A percentile compares a stretch with the other conserved stretches of the same genome.
Evolutionary conservation across 495 filamentous ascomycete species (phyloP).

Genomic region (Pyrenula massariospora): DNA sequence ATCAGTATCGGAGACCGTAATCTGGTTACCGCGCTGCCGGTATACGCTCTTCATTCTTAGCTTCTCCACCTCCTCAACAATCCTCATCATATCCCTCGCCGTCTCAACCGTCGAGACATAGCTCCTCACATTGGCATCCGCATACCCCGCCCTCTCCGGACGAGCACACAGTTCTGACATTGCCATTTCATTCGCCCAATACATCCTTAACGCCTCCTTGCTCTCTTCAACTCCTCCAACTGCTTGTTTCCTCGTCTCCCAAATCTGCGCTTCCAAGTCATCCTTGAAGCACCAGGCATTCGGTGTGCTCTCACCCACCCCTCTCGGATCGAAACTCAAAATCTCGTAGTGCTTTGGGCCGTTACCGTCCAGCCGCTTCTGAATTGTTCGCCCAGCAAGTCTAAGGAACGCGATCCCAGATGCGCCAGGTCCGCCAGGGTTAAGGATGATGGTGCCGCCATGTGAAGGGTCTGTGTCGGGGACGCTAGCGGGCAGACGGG

Average conservation of each 20-base stretch:
- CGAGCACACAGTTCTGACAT: constrained; percentile 20
- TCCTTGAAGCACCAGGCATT: constrained; percentile 35
- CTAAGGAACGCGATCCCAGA: constrained; percentile 21
- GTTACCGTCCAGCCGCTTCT: not conserved
- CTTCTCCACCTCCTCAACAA: constrained; percentile 35
- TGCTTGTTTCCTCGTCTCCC: constrained; percentile 26
- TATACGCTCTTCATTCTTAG: too few relatives aligned
- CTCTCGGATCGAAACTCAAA: constrained; percentile 44
- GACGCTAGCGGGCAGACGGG: constrained; percentile 35
- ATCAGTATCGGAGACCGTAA: too few relatives aligned
- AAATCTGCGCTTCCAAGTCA: constrained; percentile 21
- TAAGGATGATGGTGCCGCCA: constrained; percentile 31
- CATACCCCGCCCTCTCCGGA: constrained; percentile 30
- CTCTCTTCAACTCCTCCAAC: constrained; percentile 32
- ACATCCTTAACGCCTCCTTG: constrained; percentile 11
- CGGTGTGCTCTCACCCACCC: constrained; percentile 39
- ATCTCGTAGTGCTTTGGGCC: constrained; percentile 42
- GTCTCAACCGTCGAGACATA: constrained; percentile 27
- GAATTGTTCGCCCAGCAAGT: constrained; percentile 6
- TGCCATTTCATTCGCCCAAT: constrained; percentile 21
- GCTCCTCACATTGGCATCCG: too few relatives aligned
- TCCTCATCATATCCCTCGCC: constrained; percentile 38
- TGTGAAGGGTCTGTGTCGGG: constrained; percentile 32
- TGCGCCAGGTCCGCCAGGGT: constrained; percentile 36
- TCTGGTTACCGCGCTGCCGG: too few relatives aligned